A percentile compares a stretch with the other conserved stretches of the same genome.
Evolutionary conservation across 108 stramenopile genomes (phyloP).

Genomic region (Nitzschia putrida): DNA sequence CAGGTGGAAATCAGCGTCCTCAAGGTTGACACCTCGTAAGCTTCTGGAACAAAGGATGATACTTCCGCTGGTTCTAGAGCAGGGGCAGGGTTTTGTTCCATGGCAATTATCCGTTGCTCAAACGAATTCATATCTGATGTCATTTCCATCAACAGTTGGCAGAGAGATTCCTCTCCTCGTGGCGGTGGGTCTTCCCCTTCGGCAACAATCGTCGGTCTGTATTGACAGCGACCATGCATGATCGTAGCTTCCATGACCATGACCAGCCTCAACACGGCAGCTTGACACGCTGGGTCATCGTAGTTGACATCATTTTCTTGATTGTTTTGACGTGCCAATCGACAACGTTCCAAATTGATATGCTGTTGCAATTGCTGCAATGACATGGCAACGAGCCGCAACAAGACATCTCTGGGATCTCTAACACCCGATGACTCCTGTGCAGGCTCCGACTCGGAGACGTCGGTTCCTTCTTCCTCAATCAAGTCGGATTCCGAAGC

Average conservation of each 20-base stretch:
- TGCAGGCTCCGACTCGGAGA: neutral
- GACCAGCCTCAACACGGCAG: constrained; percentile 64
- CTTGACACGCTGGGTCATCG: constrained; percentile 62
- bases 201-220: constrained; percentile 27
- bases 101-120: constrained; percentile 39
- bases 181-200: neutral
- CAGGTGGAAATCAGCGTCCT: constrained; percentile 83
- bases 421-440: neutral
- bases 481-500: neutral
- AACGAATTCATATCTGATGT: constrained; percentile 78
- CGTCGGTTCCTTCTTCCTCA: neutral
- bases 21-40: constrained; percentile 67
- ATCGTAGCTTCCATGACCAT: constrained; percentile 76
- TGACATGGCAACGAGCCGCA: constrained; percentile 55
- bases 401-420: constrained; percentile 39
- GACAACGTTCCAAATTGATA: constrained; percentile 64
- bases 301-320: constrained; percentile 56
- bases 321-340: constrained; percentile 39
- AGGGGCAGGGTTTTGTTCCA: neutral
- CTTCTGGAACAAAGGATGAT: constrained; percentile 39
- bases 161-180: constrained; percentile 32
- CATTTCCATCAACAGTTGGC: constrained; percentile 75
- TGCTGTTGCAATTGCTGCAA: constrained; percentile 60
- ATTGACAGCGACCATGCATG: constrained; percentile 60
- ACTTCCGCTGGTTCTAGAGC: constrained; percentile 15